Conservation (phyloP, 805 yeast species). For the Ogataea nakhonphanomensis region DNA sequence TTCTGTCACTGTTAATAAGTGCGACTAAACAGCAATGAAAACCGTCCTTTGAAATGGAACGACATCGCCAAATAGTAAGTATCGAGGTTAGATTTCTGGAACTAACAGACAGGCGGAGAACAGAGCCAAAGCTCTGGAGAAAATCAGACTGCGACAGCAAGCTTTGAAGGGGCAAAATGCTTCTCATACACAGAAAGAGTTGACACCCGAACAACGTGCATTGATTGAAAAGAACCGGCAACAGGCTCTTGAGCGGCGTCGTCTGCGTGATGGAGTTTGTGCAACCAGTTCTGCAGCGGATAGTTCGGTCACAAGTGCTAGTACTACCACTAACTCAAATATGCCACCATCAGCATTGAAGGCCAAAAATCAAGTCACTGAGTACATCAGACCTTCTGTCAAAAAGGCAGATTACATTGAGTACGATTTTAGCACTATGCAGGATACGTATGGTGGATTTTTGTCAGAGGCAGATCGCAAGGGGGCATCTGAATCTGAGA, state of each 20-base stretch:
- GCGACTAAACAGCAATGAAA: constrained; percentile 7
- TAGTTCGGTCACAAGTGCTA: not conserved
- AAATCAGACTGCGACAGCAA: constrained; percentile 45
- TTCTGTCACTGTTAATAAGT: constrained; percentile 11
- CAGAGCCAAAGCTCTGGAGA: constrained; percentile 57
- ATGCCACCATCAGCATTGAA: not conserved
- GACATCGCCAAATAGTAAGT: constrained; percentile 31
- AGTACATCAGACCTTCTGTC: constrained; percentile 43
- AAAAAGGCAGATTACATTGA: constrained; percentile 69
- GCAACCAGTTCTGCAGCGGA: not conserved
- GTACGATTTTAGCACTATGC: constrained; percentile 87
- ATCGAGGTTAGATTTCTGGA: too few species aligned
- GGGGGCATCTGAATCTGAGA: constrained; percentile 27
- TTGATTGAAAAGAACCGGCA: constrained; percentile 52
- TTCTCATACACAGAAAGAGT: not conserved
- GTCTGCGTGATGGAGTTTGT: constrained; percentile 6
- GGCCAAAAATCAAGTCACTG: constrained; percentile 4
- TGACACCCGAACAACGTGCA: constrained; percentile 47
- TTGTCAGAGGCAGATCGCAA: constrained; percentile 39
- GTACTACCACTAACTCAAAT: not conserved
- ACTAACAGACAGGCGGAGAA: constrained; percentile 48
- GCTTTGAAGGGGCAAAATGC: constrained; percentile 7
- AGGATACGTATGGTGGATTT: constrained; percentile 85
- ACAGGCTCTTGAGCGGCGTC: constrained; percentile 43
- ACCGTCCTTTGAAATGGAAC: constrained; percentile 9